Evolutionary conservation across 768 basidiomycete species (phyloP), one percentile per base, ranked within the genome.

Genomic region (Suillus subaureus): DNA sequence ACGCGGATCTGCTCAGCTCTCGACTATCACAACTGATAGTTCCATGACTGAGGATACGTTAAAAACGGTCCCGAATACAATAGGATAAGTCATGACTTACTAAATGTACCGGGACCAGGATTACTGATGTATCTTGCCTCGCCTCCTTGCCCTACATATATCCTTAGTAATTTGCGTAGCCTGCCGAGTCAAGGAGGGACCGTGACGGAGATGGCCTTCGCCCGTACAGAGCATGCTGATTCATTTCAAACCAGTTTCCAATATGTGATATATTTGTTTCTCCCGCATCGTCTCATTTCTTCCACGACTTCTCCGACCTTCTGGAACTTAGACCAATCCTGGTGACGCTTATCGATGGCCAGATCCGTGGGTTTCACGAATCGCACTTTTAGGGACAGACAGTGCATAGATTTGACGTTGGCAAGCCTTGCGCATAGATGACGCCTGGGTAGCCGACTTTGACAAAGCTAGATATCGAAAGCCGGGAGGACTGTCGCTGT

Each of bases 361-460:
- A 31, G 42, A 64, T 71, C 73, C 6, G 83, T 54, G 12, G 82
- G 77, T 70, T 89, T 88, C n/a, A 87, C 72, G 69, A 91, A 89
- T 31, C 90, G 75, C 7, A 90, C 76, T 64, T 83, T 80, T 67
- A 92, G 74, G 11, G 90, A 91, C 1, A 92, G 78, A 91, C 90
- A 93, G 70, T 91, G 89, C 90, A 92, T 91, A 23, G 80, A 82
- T 71, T 88, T 91, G 62, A 92, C 83, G 61, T 89, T 89, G 28
- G 72, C 77, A 1, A 69, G 13, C 91, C 91, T 72, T 87, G 80
- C 21, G 83, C 87, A 63, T 91, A 93, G 51, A 93, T 90, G 52
- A 91, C 80, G 6, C 91, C 90, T 18, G 91, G 91, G 73, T 92
- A 84, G 0, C 91, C 90, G 12, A 89, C 81, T 75, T 92, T 92